Percentiles rank a stretch among this genome's conserved stretches.
These are phyloP conservation scores for Neurospora sp. DNA, from an alignment of 495 filamentous ascomycete species.

Conservation along the genomic window DNA sequence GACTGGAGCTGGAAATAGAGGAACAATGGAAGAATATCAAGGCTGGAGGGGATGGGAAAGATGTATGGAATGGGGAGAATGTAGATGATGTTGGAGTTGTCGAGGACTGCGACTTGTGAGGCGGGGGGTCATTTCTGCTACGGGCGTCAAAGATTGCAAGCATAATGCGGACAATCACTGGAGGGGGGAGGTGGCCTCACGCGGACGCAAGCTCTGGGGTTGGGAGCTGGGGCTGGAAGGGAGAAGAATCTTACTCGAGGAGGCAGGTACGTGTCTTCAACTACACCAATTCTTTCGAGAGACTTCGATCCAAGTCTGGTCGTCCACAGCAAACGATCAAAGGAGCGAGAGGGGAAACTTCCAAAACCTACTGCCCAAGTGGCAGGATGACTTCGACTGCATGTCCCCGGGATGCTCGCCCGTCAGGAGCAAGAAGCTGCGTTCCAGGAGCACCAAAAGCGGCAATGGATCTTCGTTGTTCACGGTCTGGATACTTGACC, in stretches of 20 bases:
- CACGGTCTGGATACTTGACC: not conserved
- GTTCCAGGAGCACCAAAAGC: not conserved
- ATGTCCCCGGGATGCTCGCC: not conserved
- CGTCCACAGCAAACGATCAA: not conserved
- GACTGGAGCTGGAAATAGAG: not conserved
- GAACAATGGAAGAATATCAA: not conserved
- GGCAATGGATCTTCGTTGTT: not conserved
- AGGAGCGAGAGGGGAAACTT: not conserved
- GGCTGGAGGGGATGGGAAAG: no score
- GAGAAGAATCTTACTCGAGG: not conserved
- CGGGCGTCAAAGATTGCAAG: not conserved
- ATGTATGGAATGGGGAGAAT: no score
- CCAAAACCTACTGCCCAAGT: not conserved
- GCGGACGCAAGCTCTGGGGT: not conserved
- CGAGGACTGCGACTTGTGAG: not conserved
- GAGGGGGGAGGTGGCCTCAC: not conserved
- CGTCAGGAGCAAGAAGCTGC: not conserved
- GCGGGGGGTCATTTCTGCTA: not conserved
- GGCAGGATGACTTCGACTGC: not conserved
- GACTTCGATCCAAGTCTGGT: not conserved
- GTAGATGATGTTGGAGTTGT: not conserved
- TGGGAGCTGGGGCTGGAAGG: not conserved
- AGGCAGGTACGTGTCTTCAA: not conserved
- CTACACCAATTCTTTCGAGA: not conserved
- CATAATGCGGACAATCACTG: not conserved